phyloP scores from a whole-genome alignment of 768 basidiomycete species.

The Phanerochaete carnosa region DNA sequence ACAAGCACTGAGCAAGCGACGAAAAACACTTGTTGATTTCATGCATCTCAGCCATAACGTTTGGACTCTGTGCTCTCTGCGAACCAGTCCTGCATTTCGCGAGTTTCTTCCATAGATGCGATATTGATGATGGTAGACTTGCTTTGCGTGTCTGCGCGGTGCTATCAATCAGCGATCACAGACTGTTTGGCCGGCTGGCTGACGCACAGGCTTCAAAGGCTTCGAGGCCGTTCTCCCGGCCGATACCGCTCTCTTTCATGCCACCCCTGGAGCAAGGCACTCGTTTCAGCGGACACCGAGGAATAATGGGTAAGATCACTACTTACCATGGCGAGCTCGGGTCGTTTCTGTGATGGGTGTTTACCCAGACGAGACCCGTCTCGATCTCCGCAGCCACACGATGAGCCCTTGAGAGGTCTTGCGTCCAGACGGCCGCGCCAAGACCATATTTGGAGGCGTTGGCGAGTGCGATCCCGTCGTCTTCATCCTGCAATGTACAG shows the following conservation, averaged over 20 bases:
- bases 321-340: conserved; percentile 84
- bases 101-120: conserved; percentile 57
- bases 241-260: conserved; percentile 88
- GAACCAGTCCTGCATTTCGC: conserved; percentile 75
- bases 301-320: not conserved
- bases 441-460: conserved; percentile 79
- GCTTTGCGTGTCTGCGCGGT: conserved; percentile 75
- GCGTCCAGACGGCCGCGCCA: conserved; percentile 81
- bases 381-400: conserved; percentile 68
- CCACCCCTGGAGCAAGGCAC: conserved; percentile 56
- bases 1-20: not conserved
- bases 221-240: conserved; percentile 82
- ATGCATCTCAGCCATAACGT: conserved; percentile 11
- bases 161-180: not conserved
- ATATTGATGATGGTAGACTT: conserved; percentile 79
- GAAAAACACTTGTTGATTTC: not conserved
- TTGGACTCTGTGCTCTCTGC: conserved; percentile 40
- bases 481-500: conserved; percentile 44
- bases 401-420: conserved; percentile 70
- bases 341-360: conserved; percentile 87
- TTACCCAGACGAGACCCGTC: conserved; percentile 82
- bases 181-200: not conserved
- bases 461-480: conserved; percentile 64
- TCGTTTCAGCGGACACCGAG: not conserved
- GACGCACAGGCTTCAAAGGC: conserved; percentile 74